Conservation (phyloP, 2,329 filamentous ascomycete genomes). For the Dothideomycetes sp. region DNA sequence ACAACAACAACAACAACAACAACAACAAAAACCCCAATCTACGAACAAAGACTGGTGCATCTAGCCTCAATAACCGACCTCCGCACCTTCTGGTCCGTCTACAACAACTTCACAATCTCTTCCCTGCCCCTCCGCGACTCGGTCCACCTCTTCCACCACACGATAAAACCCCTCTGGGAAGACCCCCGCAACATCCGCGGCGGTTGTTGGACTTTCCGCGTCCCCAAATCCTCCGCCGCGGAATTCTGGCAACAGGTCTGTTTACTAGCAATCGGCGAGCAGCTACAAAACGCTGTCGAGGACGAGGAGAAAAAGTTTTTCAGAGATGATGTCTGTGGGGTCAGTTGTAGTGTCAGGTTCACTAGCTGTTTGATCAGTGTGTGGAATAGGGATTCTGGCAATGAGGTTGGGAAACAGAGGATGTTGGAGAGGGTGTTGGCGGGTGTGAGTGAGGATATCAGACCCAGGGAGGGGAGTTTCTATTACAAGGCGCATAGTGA, state of each 20-base stretch:
- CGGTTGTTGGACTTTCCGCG: slow-evolving; percentile 86
- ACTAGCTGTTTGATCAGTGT: slow-evolving; percentile 81
- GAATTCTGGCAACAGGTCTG: slow-evolving; percentile 77
- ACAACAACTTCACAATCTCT: slow-evolving; percentile 66
- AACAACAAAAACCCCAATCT: slow-evolving; percentile 23
- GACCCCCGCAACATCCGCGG: slow-evolving; percentile 79
- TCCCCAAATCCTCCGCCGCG: slow-evolving; percentile 62
- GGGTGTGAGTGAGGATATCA: slow-evolving; percentile 62
- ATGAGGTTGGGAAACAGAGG: slow-evolving; percentile 67
- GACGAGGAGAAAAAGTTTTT: slow-evolving; percentile 42
- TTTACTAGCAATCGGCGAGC: slow-evolving; percentile 74
- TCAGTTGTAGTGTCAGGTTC: slow-evolving; percentile 80
- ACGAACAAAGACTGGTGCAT: slow-evolving; percentile 39
- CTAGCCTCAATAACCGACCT: slow-evolving; percentile 38
- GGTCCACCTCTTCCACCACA: slow-evolving; percentile 72
- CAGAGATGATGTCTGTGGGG: slow-evolving; percentile 78
- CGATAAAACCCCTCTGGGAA: slow-evolving; percentile 75
- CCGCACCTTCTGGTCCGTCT: slow-evolving; percentile 41
- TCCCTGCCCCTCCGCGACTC: slow-evolving; percentile 58
- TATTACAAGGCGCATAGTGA: slow-evolving; percentile 84
- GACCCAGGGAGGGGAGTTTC: slow-evolving; percentile 52
- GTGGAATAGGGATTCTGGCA: slow-evolving; percentile 84
- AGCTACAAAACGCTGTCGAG: slow-evolving; percentile 64
- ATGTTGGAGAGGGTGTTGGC: slow-evolving; percentile 65
- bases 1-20: slow-evolving; percentile 17